phyloP scores from a whole-genome alignment of 495 filamentous ascomycete genomes.

The Wilcoxina mikolae region DNA sequence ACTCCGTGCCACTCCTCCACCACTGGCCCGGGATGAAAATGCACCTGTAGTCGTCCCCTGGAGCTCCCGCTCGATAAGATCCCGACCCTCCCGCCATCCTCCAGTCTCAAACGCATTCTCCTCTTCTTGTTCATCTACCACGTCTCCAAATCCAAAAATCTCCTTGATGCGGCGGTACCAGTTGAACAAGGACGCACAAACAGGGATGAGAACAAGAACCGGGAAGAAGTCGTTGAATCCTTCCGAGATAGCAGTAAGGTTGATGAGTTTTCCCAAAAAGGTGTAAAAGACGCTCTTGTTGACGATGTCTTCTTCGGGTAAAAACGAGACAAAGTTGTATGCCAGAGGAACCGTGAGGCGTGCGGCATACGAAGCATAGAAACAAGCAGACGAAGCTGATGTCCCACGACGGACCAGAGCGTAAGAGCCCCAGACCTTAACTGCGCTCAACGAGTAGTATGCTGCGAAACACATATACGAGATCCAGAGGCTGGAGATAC shows the following conservation, averaged over 20 bases:
- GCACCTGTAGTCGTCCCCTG: conserved; percentile 35
- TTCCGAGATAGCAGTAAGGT: conserved; percentile 66
- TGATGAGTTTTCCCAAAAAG: conserved; percentile 72
- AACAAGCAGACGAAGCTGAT: conserved; percentile 78
- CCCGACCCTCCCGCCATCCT: conserved; percentile 84
- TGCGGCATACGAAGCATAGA: conserved; percentile 84
- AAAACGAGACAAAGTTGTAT: conserved; percentile 89
- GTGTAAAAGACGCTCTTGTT: conserved; percentile 60
- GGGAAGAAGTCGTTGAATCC: conserved; percentile 85
- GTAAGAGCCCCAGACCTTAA: conserved; percentile 88
- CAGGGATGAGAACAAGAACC: conserved; percentile 66
- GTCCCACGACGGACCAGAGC: conserved; percentile 83
- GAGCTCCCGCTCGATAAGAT: conserved; percentile 80
- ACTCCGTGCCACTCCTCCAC: not conserved
- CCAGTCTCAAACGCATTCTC: conserved; percentile 51
- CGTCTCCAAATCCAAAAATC: conserved; percentile 59
- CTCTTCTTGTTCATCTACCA: conserved; percentile 58
- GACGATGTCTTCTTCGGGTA: conserved; percentile 49
- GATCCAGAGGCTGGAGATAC: conserved; percentile 75
- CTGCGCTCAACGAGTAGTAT: conserved; percentile 68
- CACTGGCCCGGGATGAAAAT: conserved; percentile 4
- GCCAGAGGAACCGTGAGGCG: conserved; percentile 78
- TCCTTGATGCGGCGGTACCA: conserved; percentile 69
- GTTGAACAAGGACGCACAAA: conserved; percentile 69
- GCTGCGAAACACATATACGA: conserved; percentile 83